Base-by-base conservation (phyloP, 208 protist species). In the Wallacemonas sp. region DNA sequence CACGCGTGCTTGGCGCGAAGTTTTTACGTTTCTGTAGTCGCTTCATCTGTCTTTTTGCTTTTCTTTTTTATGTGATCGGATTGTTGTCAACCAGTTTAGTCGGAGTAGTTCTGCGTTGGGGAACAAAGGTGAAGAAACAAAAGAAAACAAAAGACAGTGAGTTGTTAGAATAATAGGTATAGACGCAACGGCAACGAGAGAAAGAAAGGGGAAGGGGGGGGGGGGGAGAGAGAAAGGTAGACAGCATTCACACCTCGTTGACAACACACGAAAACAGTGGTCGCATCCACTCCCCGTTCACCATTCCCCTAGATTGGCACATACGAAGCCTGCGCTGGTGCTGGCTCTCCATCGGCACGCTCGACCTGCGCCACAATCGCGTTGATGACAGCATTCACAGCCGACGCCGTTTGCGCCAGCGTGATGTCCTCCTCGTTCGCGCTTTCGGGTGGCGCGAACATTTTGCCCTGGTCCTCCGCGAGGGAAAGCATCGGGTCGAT, bases 401-500 rank as follows among this genome's bases (percentile, higher is more conserved):
- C 82, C 16, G 67, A 65, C 32, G 78, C 88, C 0, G 84, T 89
- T 62, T 83, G 57, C 39, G 23, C 44, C 26, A 67, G 48, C 3
- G 65, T 70, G 8, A 7, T 18, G 26, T 74, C 74, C 26, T 36
- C 57, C 7, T 65, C 48, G 11, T 20, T 28, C 10, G 52, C 62
- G 2, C 33, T 49, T 31, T 64, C 65, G n/a, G 45, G 4, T 10
- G 4, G 52, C 1, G 86, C 59, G 69, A 94, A 94, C 39, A 71
- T 78, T 48, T 81, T 57, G 2, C 90, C 90, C 36, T 74, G 72
- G 55, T 95, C 90, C 57, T 95, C 87, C 0, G 85, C 81, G 49
- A 92, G 61, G 1, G 81, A 89, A 18, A 95, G 69, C 20, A 57
- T 78, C 16, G 85, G 87, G 72, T 95, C 90, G 36, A 95, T 91